Evolutionary conservation across 257 asterid species (phyloP).

Genomic region (Verbascum thapsus): DNA sequence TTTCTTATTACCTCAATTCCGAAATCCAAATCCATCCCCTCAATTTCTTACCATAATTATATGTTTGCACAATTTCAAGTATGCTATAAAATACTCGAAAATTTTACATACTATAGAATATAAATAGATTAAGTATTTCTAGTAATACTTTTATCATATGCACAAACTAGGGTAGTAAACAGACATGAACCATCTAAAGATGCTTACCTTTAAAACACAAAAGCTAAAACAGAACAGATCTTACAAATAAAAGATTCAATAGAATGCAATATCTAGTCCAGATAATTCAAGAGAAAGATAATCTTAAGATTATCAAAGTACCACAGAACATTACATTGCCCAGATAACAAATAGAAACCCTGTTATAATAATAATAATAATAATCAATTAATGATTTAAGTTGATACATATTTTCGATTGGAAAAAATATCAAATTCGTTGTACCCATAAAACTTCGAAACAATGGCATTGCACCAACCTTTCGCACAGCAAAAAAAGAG

Average conservation of each 20-base stretch:
- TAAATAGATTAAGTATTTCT: too few species aligned
- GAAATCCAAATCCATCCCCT: too few species aligned
- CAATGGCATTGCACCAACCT: constrained; percentile 32
- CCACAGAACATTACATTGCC: constrained; percentile 38
- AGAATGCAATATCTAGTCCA: constrained; percentile 23
- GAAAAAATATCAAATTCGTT: constrained; percentile 19
- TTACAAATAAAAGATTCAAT: constrained; percentile 28
- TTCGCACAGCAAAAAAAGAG: constrained; percentile 41
- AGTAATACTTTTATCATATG: too few species aligned
- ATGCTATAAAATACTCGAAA: too few species aligned
- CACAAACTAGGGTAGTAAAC: too few species aligned
- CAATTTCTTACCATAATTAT: too few species aligned
- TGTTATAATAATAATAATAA: constrained; percentile 39
- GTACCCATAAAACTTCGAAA: constrained; percentile 35
- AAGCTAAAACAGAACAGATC: neutral
- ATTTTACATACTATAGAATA: too few species aligned
- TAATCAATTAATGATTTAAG: constrained; percentile 51
- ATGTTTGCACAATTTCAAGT: too few species aligned
- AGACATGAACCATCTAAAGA: neutral
- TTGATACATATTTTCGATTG: constrained; percentile 31
- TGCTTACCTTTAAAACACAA: neutral
- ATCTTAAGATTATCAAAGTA: constrained; percentile 33
- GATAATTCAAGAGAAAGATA: constrained; percentile 15
- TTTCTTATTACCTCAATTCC: too few species aligned
- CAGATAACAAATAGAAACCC: constrained; percentile 45